phyloP scores from a whole-genome alignment of 768 basidiomycete species.

The Naganishia friedmannii region DNA sequence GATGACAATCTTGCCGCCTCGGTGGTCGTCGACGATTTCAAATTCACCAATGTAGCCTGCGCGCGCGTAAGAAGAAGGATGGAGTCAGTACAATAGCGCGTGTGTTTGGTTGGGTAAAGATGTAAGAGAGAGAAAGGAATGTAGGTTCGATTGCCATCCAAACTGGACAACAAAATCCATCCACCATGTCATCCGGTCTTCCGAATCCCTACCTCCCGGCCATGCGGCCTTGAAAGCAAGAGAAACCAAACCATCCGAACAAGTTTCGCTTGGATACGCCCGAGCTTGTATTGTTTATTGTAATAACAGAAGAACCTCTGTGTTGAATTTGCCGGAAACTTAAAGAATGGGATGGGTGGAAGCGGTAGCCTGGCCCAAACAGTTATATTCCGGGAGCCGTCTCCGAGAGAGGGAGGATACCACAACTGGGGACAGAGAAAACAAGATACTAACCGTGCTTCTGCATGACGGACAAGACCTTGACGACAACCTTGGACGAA shows the following conservation, averaged over 20 bases:
- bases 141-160: constrained; percentile 12
- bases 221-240: constrained; percentile 27
- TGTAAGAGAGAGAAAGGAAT: constrained; percentile 5
- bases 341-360: constrained; percentile 53
- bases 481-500: constrained; percentile 95
- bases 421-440: constrained; percentile 21
- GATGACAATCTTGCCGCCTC: constrained; percentile 94
- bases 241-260: neutral
- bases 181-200: neutral
- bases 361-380: constrained; percentile 44
- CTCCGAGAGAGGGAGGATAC: constrained; percentile 15
- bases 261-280: constrained; percentile 24
- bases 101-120: neutral
- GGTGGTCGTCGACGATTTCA: constrained; percentile 98
- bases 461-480: constrained; percentile 98
- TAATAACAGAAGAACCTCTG: constrained; percentile 26
- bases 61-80: neutral
- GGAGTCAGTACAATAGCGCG: constrained; percentile 1
- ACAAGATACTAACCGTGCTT: constrained; percentile 71
- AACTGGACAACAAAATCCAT: constrained; percentile 16
- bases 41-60: constrained; percentile 97
- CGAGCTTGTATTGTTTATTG: neutral
- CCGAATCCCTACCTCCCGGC: constrained; percentile 13
- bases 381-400: constrained; percentile 51
- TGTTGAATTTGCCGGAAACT: constrained; percentile 51